Base-by-base conservation (phyloP, 2,329 filamentous ascomycete genomes). In the Cadophora malorum region DNA sequence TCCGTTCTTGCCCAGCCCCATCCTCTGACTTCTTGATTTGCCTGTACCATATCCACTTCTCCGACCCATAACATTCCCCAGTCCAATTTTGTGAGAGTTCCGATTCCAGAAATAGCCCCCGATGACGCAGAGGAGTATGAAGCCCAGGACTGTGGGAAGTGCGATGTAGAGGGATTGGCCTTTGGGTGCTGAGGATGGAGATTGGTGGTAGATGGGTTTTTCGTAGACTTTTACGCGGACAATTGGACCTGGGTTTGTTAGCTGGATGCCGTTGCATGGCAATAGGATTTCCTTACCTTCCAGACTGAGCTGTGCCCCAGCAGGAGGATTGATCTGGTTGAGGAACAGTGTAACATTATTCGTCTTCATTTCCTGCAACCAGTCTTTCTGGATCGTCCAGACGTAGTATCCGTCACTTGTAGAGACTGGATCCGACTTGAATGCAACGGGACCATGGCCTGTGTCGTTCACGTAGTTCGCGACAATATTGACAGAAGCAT, bases 51-150 rank as follows among this genome's bases (percentile, higher is more conserved):
- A 77, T 50, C 75, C 75, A 4, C 66, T 71, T 9, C 72, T 58
- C 21, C 75, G 68, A 28, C 76, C 74, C 75, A 77, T 76, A 3
- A 76, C 67, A 68, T 74, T 77, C 9, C 76, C 75, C 45, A 77
- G 66, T 14, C 74, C 75, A 52, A 76, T 77, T 7, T 62, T 70
- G 28, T 73, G 67, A 7, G 66, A 67, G n/a, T 74, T 74, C n/a
- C 72, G 69, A 59, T 78, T 76, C 38, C 70, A 67, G 53, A 71
- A 70, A 55, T 56, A 75, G 1, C 69, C 72, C 1, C 75, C 75
- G 4, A 65, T 53, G n/a, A 76, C 47, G 19, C 70, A 73, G 19
- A 76, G 49, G 5, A 73, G 7, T 23, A 76, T 69, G 47, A 76
- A 74, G 2, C 67, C 75, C 25, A 77, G 70, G 4, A 75, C 70